phyloP scores from a whole-genome alignment of 495 filamentous ascomycete genomes.

The Rhypophila decipiens region DNA sequence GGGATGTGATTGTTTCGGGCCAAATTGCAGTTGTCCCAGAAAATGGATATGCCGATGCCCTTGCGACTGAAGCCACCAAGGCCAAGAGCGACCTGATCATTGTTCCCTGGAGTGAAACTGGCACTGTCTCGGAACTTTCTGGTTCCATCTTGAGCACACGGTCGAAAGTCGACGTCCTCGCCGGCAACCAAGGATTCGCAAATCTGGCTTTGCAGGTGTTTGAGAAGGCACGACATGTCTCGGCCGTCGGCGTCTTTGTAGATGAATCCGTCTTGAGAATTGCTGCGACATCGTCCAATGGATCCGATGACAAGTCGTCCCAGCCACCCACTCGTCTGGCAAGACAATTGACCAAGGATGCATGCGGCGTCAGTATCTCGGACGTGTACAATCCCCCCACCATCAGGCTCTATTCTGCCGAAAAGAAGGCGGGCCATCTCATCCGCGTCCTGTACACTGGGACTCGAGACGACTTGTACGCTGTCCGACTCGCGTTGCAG shows the following conservation, averaged over 20 bases:
- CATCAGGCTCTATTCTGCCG: constrained; percentile 56
- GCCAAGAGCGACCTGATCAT: constrained; percentile 68
- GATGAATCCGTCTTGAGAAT: constrained; percentile 44
- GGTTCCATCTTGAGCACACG: constrained; percentile 24
- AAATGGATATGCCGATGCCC: constrained; percentile 64
- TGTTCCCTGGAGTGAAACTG: constrained; percentile 81
- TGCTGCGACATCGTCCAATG: constrained; percentile 29
- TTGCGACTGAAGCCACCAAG: constrained; percentile 58
- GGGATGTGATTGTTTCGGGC: constrained; percentile 63
- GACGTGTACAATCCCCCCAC: constrained; percentile 38
- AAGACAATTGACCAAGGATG: constrained; percentile 10
- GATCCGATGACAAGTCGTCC: constrained; percentile 9
- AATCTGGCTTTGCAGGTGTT: constrained; percentile 5
- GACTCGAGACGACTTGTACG: constrained; percentile 69
- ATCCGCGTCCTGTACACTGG: constrained; percentile 78
- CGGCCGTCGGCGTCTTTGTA: constrained; percentile 44
- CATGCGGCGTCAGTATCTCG: constrained; percentile 33
- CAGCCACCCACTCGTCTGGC: constrained; percentile 55
- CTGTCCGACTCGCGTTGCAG: constrained; percentile 72
- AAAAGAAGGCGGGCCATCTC: constrained; percentile 23
- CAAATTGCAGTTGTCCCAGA: constrained; percentile 70
- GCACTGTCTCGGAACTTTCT: constrained; percentile 54
- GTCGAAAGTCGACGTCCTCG: constrained; percentile 35
- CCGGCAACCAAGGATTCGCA: constrained; percentile 44
- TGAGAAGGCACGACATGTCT: neutral